Percentiles rank a stretch among this genome's conserved stretches.
phyloP scores from a whole-genome alignment of 1,284 basidiomycete genomes.

The Rhodofomes roseus region DNA sequence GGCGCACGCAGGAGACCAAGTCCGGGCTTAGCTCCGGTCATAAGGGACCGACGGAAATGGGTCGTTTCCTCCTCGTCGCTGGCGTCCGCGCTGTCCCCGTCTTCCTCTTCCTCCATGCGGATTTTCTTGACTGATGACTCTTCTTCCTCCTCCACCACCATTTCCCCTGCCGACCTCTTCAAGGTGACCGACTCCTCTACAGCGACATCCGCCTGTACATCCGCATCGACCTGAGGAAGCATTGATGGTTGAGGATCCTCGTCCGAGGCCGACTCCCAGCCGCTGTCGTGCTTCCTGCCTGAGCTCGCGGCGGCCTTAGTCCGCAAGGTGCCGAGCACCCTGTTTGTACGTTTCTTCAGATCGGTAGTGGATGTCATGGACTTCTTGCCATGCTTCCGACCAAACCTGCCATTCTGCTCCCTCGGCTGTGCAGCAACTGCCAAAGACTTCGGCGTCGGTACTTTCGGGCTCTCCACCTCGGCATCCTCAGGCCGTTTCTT shows the following conservation, averaged over 20 bases:
- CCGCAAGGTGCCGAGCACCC: conserved; percentile 33
- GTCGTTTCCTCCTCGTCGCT: conserved; percentile 6
- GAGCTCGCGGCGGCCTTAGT: conserved; percentile 17
- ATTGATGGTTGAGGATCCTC: not conserved
- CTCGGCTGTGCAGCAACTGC: conserved; percentile 48
- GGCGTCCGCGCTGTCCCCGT: conserved; percentile 22
- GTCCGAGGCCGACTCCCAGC: not conserved
- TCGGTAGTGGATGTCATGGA: conserved; percentile 36
- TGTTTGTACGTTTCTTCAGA: conserved; percentile 34
- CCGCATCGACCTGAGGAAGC: no score
- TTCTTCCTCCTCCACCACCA: conserved; percentile 6
- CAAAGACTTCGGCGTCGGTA: conserved; percentile 39
- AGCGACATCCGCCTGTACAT: not conserved
- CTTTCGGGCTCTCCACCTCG: conserved; percentile 16
- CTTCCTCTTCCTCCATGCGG: conserved; percentile 5
- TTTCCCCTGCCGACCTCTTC: conserved; percentile 5
- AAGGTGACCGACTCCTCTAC: not conserved
- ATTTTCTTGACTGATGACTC: conserved; percentile 9
- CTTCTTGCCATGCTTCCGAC: conserved; percentile 48
- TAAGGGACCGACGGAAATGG: conserved; percentile 13
- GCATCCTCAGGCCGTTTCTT: conserved; percentile 6
- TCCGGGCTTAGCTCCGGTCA: conserved; percentile 17
- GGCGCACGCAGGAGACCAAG: conserved; percentile 23
- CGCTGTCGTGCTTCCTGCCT: conserved; percentile 1
- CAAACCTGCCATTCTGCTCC: conserved; percentile 46